These are phyloP conservation scores for Aspergillus eucalypticola DNA, from an alignment of 2,329 filamentous ascomycete species.

Conservation along the genomic window DNA sequence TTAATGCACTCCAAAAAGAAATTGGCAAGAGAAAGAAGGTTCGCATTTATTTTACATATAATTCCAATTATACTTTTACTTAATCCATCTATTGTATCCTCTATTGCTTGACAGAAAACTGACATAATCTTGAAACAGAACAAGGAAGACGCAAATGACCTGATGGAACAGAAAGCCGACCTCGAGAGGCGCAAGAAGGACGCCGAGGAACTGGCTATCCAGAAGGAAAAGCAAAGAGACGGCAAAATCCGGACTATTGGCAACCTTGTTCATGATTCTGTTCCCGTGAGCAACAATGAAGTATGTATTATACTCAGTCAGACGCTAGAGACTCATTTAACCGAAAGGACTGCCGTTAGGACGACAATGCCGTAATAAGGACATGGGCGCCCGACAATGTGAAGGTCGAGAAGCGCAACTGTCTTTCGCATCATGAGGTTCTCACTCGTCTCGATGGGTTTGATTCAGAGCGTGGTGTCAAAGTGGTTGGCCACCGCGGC, in stretches of 20 bases:
- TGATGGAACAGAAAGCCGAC: slow-evolving; percentile 74
- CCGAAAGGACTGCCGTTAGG: slow-evolving; percentile 44
- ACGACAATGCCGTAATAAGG: slow-evolving; percentile 75
- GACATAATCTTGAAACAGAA: slow-evolving; percentile 50
- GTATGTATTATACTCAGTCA: slow-evolving; percentile 38
- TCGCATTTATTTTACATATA: slow-evolving; percentile 10
- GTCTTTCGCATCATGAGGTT: slow-evolving; percentile 92
- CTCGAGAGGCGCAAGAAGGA: slow-evolving; percentile 81
- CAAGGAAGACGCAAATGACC: slow-evolving; percentile 81
- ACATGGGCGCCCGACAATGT: slow-evolving; percentile 80
- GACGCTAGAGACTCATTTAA: neutral
- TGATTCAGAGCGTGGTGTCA: slow-evolving; percentile 87
- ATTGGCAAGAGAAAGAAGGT: slow-evolving; percentile 92
- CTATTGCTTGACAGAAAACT: neutral
- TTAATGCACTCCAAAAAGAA: slow-evolving; percentile 86
- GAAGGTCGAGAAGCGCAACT: slow-evolving; percentile 71
- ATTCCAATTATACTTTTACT: too few species aligned
- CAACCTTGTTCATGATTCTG: slow-evolving; percentile 87
- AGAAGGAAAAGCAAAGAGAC: slow-evolving; percentile 74
- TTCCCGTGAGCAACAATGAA: slow-evolving; percentile 81
- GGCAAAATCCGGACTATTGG: slow-evolving; percentile 81
- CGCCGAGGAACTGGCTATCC: slow-evolving; percentile 69
- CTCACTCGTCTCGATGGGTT: slow-evolving; percentile 85
- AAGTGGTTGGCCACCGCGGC: slow-evolving; percentile 90
- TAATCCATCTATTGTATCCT: neutral